Conservation (phyloP, 164 flowering plant genomes). For the Magnolia kwangsiensis region DNA sequence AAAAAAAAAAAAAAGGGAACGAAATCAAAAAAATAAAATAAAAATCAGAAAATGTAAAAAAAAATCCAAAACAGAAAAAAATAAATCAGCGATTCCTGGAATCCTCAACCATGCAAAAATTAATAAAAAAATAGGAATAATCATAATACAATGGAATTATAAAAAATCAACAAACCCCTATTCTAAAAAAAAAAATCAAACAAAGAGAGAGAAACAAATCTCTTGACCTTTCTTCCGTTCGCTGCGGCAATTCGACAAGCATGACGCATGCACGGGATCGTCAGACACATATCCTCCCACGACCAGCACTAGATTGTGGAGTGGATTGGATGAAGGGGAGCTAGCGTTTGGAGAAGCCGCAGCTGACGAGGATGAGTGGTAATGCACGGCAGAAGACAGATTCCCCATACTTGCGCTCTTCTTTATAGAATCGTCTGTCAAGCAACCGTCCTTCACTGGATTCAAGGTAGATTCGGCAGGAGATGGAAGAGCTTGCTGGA, state of each 20-base stretch:
- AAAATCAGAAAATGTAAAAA: no score
- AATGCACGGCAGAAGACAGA: constrained; percentile 43
- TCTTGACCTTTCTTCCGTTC: constrained; percentile 72
- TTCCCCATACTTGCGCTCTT: constrained; percentile 94
- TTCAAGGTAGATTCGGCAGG: no score
- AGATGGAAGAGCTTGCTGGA: neutral
- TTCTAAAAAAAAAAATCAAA: no score
- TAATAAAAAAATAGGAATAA: no score
- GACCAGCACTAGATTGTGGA: constrained; percentile 23
- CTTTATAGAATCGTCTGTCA: constrained; percentile 84
- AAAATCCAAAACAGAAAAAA: no score
- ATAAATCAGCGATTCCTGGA: no score
- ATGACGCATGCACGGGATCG: constrained; percentile 60
- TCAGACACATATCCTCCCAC: constrained; percentile 75
- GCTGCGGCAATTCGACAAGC: constrained; percentile 50
- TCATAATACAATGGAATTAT: no score
- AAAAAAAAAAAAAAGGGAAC: no score
- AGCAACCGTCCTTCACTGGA: constrained; percentile 44
- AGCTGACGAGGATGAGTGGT: constrained; percentile 32
- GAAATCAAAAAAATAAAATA: no score
- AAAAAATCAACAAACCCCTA: no score
- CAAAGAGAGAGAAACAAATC: neutral
- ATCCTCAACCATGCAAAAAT: no score
- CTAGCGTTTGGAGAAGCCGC: constrained; percentile 28
- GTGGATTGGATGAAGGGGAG: constrained; percentile 43